Conservation (phyloP, 2,329 filamentous ascomycete genomes). For the Fusarium succisae region DNA sequence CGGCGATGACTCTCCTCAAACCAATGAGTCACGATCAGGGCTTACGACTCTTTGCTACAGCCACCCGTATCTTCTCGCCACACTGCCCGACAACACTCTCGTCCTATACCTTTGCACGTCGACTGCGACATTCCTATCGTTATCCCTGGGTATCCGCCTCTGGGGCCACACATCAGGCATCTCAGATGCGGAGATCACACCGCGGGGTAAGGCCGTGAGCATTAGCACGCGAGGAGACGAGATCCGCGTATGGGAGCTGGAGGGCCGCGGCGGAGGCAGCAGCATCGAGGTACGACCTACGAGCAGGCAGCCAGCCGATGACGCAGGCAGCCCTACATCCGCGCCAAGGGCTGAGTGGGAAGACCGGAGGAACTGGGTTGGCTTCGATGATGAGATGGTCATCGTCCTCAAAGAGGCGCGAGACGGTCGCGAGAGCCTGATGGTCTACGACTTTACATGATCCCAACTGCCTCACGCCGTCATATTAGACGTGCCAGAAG, state of each 20-base stretch:
- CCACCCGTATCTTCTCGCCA: conserved; percentile 86
- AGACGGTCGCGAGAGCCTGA: conserved; percentile 74
- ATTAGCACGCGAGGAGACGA: conserved; percentile 83
- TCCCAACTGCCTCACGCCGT: not conserved
- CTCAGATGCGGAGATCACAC: conserved; percentile 83
- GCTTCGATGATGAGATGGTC: conserved; percentile 93
- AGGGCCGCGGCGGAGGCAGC: conserved; percentile 69
- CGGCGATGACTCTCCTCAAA: conserved; percentile 3
- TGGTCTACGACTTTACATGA: conserved; percentile 88
- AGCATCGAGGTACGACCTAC: conserved; percentile 63
- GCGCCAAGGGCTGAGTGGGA: conserved; percentile 49
- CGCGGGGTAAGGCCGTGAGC: conserved; percentile 88
- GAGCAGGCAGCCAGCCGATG: conserved; percentile 39
- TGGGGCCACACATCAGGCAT: conserved; percentile 95
- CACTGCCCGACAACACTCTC: conserved; percentile 87
- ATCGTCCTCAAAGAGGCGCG: conserved; percentile 79
- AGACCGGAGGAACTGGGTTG: conserved; percentile 72
- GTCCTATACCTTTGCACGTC: conserved; percentile 85
- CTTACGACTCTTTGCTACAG: conserved; percentile 72
- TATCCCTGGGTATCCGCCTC: conserved; percentile 78
- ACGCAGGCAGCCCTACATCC: conserved; percentile 24
- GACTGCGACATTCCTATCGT: conserved; percentile 69
- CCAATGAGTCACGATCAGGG: conserved; percentile 30
- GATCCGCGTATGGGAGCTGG: conserved; percentile 88
- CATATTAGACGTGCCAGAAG: not conserved